These are phyloP conservation scores for Boletus pseudo-olivaceus DNA, from an alignment of 768 basidiomycete species.

Conservation along the genomic window DNA sequence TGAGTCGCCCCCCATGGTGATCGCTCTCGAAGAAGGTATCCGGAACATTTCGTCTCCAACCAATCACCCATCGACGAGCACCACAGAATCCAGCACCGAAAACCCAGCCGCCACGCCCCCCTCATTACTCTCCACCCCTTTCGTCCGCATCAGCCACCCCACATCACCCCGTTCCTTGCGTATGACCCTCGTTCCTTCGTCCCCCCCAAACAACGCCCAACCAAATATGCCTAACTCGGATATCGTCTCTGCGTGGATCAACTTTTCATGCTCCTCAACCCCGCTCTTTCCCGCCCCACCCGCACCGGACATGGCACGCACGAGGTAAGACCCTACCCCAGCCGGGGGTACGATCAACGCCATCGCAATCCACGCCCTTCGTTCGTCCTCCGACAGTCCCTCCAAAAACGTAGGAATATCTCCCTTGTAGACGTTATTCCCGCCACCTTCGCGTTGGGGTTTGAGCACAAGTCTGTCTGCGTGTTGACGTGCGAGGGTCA, in stretches of 20 bases:
- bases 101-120: constrained; percentile 47
- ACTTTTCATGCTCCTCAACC: constrained; percentile 9
- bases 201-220: constrained; percentile 70
- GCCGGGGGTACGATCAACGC: constrained; percentile 80
- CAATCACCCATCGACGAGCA: constrained; percentile 43
- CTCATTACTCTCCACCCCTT: constrained; percentile 87
- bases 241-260: constrained; percentile 65
- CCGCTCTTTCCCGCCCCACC: not conserved
- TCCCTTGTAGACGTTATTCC: constrained; percentile 89
- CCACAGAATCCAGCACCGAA: constrained; percentile 67
- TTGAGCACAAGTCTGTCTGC: constrained; percentile 77
- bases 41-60: not conserved
- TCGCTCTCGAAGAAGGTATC: no score
- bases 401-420: constrained; percentile 79
- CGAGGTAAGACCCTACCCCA: constrained; percentile 65
- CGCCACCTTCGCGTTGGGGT: constrained; percentile 97
- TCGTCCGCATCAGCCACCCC: constrained; percentile 87
- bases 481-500: constrained; percentile 18
- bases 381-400: constrained; percentile 52
- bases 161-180: constrained; percentile 56
- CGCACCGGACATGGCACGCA: constrained; percentile 54
- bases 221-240: constrained; percentile 94
- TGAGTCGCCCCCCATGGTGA: no score
- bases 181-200: constrained; percentile 30
- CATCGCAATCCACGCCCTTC: constrained; percentile 95